Percentiles rank a stretch among this genome's conserved stretches.
Evolutionary conservation across 164 flowering plant genomes (phyloP).

Genomic region (Magnolia kwangsiensis): DNA sequence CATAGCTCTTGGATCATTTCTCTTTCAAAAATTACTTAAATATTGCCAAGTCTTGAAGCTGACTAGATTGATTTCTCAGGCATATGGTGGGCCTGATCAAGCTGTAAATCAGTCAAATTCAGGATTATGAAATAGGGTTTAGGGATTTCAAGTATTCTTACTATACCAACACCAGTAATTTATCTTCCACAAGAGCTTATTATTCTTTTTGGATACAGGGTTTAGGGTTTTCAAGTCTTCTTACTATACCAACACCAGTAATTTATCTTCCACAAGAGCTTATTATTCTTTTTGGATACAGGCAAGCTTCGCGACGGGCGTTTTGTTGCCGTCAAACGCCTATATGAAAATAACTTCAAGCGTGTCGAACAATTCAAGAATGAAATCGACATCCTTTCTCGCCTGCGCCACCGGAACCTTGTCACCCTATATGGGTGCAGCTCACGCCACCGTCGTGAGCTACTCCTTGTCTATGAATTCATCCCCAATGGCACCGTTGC

Average conservation of each 20-base stretch:
- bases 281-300: neutral
- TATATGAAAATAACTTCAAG: constrained; percentile 57
- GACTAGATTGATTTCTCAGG: no score
- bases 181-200: no score
- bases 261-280: neutral
- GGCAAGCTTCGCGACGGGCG: constrained; percentile 73
- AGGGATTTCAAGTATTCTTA: neutral
- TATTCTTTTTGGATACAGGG: constrained; percentile 22
- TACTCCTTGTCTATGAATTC: constrained; percentile 75
- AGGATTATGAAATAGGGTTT: constrained; percentile 22
- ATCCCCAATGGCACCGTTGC: constrained; percentile 74
- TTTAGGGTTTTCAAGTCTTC: neutral
- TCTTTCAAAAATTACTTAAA: no score
- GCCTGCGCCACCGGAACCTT: constrained; percentile 60
- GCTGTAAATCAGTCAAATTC: no score
- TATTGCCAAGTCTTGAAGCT: no score
- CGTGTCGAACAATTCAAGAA: constrained; percentile 68
- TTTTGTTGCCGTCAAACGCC: constrained; percentile 75
- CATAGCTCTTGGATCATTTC: no score
- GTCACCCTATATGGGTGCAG: constrained; percentile 80
- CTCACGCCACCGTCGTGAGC: constrained; percentile 58
- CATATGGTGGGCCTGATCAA: no score
- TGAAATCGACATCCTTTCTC: constrained; percentile 62
- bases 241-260: neutral
- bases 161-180: no score